Evolutionary conservation across 1,284 basidiomycete species (phyloP).

Genomic region (Ceratobasidium papillatum): DNA sequence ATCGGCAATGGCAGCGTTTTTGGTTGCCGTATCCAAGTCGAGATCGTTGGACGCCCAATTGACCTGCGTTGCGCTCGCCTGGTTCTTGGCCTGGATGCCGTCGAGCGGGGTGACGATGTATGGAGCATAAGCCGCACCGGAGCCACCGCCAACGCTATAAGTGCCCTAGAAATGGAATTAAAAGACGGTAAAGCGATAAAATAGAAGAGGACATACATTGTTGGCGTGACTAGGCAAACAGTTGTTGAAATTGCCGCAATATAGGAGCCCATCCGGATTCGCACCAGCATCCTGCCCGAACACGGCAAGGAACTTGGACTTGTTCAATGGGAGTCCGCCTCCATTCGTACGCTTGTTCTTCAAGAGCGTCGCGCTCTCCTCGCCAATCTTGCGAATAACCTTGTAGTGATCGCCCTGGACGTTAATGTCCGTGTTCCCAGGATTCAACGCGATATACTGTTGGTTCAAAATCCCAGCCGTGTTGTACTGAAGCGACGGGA

Average conservation of each 20-base stretch:
- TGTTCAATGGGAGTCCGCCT: conserved; percentile 67
- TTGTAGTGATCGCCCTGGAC: conserved; percentile 78
- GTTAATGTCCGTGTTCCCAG: conserved; percentile 59
- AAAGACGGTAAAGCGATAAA: conserved; percentile 54
- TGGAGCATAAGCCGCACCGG: conserved; percentile 53
- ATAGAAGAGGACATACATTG: conserved; percentile 65
- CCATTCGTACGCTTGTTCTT: conserved; percentile 68
- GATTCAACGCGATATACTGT: conserved; percentile 47
- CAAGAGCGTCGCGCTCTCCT: conserved; percentile 77
- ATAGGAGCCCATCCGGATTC: conserved; percentile 64
- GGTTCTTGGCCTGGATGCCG: conserved; percentile 67
- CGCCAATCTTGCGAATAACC: conserved; percentile 76
- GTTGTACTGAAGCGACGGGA: conserved; percentile 56
- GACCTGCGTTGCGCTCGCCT: conserved; percentile 62
- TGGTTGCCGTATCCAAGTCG: conserved; percentile 42
- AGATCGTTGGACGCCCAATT: conserved; percentile 49
- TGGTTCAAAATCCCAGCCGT: conserved; percentile 38
- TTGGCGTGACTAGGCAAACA: conserved; percentile 68
- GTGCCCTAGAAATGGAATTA: conserved; percentile 44
- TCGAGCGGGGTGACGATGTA: conserved; percentile 68
- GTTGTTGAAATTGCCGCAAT: conserved; percentile 10
- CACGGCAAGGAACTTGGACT: conserved; percentile 44
- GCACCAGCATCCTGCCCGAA: conserved; percentile 71
- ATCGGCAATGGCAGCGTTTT: conserved; percentile 61
- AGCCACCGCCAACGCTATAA: conserved; percentile 17